Evolutionary conservation across 441 rosid species (phyloP).

Genomic region (Rhodomyrtus psidioides): DNA sequence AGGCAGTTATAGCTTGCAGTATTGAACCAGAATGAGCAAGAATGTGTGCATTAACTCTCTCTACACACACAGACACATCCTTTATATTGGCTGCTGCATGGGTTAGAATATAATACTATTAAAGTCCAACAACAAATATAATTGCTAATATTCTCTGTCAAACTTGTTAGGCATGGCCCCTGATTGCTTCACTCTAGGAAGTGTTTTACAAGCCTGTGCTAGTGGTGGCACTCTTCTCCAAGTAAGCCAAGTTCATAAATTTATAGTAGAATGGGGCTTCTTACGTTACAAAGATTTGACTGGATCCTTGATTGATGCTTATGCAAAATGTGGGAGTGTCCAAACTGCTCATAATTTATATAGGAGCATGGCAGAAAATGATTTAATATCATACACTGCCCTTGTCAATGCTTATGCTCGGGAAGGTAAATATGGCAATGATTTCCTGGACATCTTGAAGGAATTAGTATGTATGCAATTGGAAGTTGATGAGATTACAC

Average conservation of each 20-base stretch:
- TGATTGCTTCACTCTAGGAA: slow-evolving; percentile 59
- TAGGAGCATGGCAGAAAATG: slow-evolving; percentile 27
- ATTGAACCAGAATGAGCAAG: background rate
- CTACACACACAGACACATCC: background rate
- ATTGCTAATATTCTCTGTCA: slow-evolving; percentile 2
- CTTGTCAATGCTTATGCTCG: slow-evolving; percentile 47
- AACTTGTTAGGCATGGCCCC: slow-evolving; percentile 38
- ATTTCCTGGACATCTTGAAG: slow-evolving; percentile 46
- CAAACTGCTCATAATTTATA: slow-evolving; percentile 34
- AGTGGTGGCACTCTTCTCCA: slow-evolving; percentile 17
- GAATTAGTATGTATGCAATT: slow-evolving; percentile 31
- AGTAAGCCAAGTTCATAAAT: slow-evolving; percentile 47
- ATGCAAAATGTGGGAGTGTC: slow-evolving; percentile 51
- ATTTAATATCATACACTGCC: slow-evolving; percentile 55
- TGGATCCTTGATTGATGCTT: slow-evolving; percentile 55
- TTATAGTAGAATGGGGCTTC: slow-evolving; percentile 34
- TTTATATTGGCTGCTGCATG: background rate
- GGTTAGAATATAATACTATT: background rate
- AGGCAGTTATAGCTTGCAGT: too few species aligned
- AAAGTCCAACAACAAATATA: background rate
- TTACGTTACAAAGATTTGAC: slow-evolving; percentile 26
- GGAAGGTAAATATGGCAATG: slow-evolving; percentile 7
- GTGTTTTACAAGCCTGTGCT: slow-evolving; percentile 49
- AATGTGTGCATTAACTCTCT: background rate
- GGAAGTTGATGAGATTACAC: slow-evolving; percentile 42